Conservation (phyloP, 768 basidiomycete species). For the Suillus lakei region DNA sequence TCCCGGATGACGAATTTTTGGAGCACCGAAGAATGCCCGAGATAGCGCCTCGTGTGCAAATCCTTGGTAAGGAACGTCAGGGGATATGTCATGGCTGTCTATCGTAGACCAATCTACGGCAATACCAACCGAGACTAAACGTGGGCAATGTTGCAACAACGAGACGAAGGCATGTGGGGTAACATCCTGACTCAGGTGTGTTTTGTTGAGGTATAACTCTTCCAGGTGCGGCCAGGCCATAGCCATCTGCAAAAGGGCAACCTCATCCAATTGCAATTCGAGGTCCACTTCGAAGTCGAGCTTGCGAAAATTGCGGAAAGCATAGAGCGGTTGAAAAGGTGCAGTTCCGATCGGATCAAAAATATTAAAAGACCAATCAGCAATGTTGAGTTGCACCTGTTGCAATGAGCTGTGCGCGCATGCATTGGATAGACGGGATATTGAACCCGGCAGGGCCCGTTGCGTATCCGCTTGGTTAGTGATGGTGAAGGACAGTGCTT, state of each 20-base stretch:
- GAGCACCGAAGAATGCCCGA: background rate
- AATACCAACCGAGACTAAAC: background rate
- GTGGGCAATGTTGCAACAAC: conserved; percentile 6
- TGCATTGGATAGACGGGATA: background rate
- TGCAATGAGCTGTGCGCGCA: background rate
- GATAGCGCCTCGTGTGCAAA: background rate
- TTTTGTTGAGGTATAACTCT: background rate
- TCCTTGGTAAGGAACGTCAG: background rate
- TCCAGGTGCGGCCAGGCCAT: background rate
- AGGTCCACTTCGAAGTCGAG: background rate
- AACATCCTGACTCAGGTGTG: too few relatives aligned
- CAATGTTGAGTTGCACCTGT: background rate
- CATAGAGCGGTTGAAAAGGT: background rate
- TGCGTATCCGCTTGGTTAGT: background rate
- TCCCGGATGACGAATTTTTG: background rate
- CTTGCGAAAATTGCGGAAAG: background rate
- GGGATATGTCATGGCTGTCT: background rate
- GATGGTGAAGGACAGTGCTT: background rate
- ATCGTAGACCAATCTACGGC: background rate
- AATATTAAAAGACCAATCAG: background rate
- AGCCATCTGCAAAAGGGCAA: conserved; percentile 1
- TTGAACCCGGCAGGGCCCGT: background rate
- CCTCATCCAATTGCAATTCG: background rate
- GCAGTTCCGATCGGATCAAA: background rate
- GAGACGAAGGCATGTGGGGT: background rate